Conservation (phyloP, 2,329 filamentous ascomycete genomes). For the Neoscytalidium dimidiatum region DNA sequence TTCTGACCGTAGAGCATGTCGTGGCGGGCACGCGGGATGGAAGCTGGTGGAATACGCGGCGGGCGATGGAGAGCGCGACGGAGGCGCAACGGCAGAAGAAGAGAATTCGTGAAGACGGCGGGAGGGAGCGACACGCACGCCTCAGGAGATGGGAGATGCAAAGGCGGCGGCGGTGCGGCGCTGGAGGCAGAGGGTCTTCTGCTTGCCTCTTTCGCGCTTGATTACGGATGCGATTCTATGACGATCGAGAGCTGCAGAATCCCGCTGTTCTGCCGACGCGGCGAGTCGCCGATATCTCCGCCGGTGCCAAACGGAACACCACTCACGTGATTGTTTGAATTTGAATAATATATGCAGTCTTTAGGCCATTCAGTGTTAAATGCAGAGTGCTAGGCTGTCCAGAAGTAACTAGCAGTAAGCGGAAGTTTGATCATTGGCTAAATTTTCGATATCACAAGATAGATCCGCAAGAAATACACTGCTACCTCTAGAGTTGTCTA, state of each 20-base stretch:
- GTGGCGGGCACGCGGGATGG: conserved; percentile 5
- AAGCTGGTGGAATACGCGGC: not conserved
- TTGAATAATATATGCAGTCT: too few relatives aligned
- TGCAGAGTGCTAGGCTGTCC: too few relatives aligned
- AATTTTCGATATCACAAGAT: too few relatives aligned
- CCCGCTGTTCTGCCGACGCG: not conserved
- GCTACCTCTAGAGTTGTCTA: too few relatives aligned
- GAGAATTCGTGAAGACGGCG: not conserved
- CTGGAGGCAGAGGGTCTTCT: not conserved
- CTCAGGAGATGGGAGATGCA: conserved; percentile 7
- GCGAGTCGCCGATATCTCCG: conserved; percentile 6
- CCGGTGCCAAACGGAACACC: not conserved
- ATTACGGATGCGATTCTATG: conserved; percentile 16
- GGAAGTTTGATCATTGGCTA: too few relatives aligned
- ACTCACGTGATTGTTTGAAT: not conserved
- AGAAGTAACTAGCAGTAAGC: too few relatives aligned
- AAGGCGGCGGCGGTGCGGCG: conserved; percentile 1
- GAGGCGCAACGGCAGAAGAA: not conserved
- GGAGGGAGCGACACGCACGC: not conserved
- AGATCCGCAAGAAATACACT: too few relatives aligned
- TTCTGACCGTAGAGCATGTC: conserved; percentile 65
- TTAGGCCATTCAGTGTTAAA: too few relatives aligned
- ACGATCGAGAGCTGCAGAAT: not conserved
- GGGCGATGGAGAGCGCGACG: not conserved
- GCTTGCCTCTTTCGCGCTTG: conserved; percentile 7